Base-by-base conservation (phyloP, 2,329 filamentous ascomycete species). In the Fusarium sp. region DNA sequence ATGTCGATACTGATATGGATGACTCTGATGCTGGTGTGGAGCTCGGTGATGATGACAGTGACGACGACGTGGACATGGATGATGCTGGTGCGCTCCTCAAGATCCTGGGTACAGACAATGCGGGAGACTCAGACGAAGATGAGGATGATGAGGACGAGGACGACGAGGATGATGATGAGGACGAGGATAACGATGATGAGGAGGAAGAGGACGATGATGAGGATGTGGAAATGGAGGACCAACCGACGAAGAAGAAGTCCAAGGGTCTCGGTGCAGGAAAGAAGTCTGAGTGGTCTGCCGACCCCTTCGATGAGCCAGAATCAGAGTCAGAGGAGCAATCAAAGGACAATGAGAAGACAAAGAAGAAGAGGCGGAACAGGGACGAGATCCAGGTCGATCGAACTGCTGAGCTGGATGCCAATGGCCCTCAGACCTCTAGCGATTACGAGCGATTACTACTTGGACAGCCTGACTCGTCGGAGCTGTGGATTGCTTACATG, bases 401-500 rank as follows among this genome's bases (percentile, higher is more conserved):
- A 73, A 99, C 96, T 9, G 96, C 93, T n/a, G 94, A 98, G 77
- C 90, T 99, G 17, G 95, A 98, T 81, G 91, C 90, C 53, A 90
- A 95, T 76, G 96, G 96, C 1, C 96, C 96, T 5, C 95, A 97
- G 81, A 96, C 94, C 3, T 90, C 94, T 22, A 94, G 93, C 72
- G 97, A 99, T 83, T 99, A 95, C 82, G 97, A 99, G 84, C 92
- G 96, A 76, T 91, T 98, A 30, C 89, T 99, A 47, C 90, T 99
- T 28, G 94, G 95, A 63, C 93, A 97, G 81, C 95, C 96, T 6
- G 95, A 98, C 84, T 96, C 94, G n/a, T 97, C 96, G 2, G 87
- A 92, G 70, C 89, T 98, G 35, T 99, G 96, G 96, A 94, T 98
- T 62, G 90, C 94, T 75, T 99, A 99, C 85, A 98, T 99, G 94